These are phyloP conservation scores for Ganoderma boninense DNA, from an alignment of 1,284 basidiomycete genomes.

Conservation along the genomic window DNA sequence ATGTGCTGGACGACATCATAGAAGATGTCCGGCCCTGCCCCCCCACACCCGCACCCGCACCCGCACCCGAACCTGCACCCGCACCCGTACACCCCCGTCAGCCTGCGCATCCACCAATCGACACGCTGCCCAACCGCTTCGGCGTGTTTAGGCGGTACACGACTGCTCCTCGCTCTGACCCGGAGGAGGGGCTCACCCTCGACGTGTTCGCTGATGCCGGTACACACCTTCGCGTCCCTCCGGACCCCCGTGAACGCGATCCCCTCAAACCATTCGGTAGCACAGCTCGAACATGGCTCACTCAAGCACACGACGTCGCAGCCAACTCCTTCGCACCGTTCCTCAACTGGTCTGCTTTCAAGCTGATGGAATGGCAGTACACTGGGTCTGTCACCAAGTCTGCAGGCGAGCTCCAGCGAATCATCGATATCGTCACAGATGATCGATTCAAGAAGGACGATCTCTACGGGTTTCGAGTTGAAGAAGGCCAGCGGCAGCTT, in stretches of 20 bases:
- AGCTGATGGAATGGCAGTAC: conserved; percentile 43
- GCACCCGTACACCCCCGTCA: background rate
- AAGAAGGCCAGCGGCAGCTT: conserved; percentile 28
- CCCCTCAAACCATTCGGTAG: conserved; percentile 10
- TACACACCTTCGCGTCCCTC: background rate
- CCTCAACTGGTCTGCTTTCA: conserved; percentile 36
- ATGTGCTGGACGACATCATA: background rate
- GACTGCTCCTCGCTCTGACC: background rate
- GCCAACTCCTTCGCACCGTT: conserved; percentile 38
- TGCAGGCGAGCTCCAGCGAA: conserved; percentile 35
- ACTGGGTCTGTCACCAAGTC: conserved; percentile 37
- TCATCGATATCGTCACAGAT: conserved; percentile 38
- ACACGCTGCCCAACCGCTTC: conserved; percentile 19
- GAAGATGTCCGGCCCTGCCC: background rate
- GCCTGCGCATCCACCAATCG: background rate
- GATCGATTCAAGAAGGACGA: conserved; percentile 35
- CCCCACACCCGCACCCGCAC: too few relatives aligned
- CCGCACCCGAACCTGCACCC: background rate
- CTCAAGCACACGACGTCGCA: background rate
- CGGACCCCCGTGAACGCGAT: background rate
- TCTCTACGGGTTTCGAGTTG: too few relatives aligned
- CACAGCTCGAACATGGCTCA: background rate
- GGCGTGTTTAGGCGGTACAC: conserved; percentile 20
- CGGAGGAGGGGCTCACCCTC: conserved; percentile 11
- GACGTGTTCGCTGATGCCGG: conserved; percentile 11